Evolutionary conservation across 2,329 filamentous ascomycete genomes (phyloP).

Genomic region (Alternaria brassicae): DNA sequence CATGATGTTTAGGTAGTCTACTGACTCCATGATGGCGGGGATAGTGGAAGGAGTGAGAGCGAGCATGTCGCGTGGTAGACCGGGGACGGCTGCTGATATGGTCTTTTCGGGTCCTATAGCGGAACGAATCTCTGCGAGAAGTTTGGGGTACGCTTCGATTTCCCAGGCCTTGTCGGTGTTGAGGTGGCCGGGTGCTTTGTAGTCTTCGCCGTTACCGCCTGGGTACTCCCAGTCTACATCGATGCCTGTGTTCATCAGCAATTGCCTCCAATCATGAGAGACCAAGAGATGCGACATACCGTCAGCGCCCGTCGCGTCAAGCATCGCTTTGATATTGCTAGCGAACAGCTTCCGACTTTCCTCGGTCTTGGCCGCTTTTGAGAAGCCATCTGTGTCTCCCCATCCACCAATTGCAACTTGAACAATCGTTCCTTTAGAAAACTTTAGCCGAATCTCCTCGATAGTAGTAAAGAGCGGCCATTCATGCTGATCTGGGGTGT

Average conservation of each 20-base stretch:
- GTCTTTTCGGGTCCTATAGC: slow-evolving; percentile 64
- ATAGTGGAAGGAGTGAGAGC: slow-evolving; percentile 66
- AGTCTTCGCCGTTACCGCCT: slow-evolving; percentile 73
- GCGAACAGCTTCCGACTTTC: slow-evolving; percentile 63
- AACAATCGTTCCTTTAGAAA: slow-evolving; percentile 38
- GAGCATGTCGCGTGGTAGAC: slow-evolving; percentile 69
- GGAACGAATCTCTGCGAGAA: slow-evolving; percentile 67
- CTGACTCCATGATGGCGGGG: slow-evolving; percentile 62
- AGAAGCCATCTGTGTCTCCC: slow-evolving; percentile 72
- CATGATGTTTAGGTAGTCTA: slow-evolving; percentile 77
- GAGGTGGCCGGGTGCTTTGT: slow-evolving; percentile 61
- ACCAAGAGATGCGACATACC: slow-evolving; percentile 55
- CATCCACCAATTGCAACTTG: slow-evolving; percentile 77
- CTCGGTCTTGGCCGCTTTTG: slow-evolving; percentile 61
- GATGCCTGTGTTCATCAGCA: slow-evolving; percentile 15
- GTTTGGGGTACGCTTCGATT: slow-evolving; percentile 66
- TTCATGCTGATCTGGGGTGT: slow-evolving; percentile 23
- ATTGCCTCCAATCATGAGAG: fast-evolving
- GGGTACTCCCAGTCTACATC: slow-evolving; percentile 73
- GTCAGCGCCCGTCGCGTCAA: slow-evolving; percentile 66
- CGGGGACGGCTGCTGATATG: slow-evolving; percentile 72
- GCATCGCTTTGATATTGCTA: slow-evolving; percentile 68
- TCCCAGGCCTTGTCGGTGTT: slow-evolving; percentile 67
- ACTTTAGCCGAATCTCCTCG: slow-evolving; percentile 50
- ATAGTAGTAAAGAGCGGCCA: slow-evolving; percentile 42